phyloP scores from a whole-genome alignment of 768 basidiomycete genomes.

The Nevesoporus exiguus region DNA sequence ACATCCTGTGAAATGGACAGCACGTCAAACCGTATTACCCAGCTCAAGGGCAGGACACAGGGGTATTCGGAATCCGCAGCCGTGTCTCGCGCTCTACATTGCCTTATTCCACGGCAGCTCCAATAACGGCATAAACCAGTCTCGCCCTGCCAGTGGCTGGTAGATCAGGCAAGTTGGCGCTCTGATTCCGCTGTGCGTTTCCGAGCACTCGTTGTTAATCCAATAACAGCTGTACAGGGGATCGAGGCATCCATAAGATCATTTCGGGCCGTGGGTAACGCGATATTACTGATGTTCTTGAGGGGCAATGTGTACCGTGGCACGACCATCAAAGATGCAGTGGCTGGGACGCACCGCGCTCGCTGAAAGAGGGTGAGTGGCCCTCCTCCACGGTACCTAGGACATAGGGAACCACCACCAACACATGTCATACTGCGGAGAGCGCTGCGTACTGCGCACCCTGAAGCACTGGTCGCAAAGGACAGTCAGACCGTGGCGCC shows the following conservation, averaged over 20 bases:
- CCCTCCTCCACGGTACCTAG: background rate
- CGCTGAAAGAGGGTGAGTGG: background rate
- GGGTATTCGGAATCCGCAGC: slow-evolving; percentile 9
- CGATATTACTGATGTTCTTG: too few relatives aligned
- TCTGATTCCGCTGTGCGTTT: too few relatives aligned
- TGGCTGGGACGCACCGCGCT: too few relatives aligned
- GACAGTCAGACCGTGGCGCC: background rate
- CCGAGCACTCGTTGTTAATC: too few relatives aligned
- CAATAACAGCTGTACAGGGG: too few relatives aligned
- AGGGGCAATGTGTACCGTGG: too few relatives aligned
- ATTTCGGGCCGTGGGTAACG: too few relatives aligned
- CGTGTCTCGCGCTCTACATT: background rate
- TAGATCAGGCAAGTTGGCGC: too few relatives aligned
- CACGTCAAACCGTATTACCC: background rate
- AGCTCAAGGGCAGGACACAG: too few relatives aligned
- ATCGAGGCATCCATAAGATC: too few relatives aligned
- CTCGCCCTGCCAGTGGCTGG: too few relatives aligned
- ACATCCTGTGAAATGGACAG: background rate
- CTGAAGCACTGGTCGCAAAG: background rate
- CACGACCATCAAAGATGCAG: too few relatives aligned
- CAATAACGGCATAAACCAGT: background rate
- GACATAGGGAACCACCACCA: background rate
- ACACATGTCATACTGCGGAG: background rate
- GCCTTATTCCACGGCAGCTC: background rate
- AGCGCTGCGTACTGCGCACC: background rate